A percentile compares a stretch with the other conserved stretches of the same genome.
Evolutionary conservation across 208 protist species (phyloP).

Genomic region (Acanthamoeba lenticulata): DNA sequence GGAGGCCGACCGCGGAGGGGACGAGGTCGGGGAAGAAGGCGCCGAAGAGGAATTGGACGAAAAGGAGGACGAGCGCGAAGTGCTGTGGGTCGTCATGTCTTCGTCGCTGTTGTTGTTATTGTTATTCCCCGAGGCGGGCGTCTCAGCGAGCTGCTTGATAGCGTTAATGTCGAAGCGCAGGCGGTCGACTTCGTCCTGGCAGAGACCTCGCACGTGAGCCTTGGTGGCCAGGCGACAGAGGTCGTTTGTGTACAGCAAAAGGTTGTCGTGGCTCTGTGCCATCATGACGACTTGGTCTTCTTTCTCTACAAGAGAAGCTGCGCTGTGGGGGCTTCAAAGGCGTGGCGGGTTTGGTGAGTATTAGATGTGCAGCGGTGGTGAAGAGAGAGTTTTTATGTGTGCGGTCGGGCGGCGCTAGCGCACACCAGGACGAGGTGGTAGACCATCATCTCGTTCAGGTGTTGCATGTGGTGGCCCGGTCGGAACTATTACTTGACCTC

Average conservation of each 20-base stretch:
- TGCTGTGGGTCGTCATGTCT: no score
- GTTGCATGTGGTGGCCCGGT: neutral
- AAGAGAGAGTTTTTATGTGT: no score
- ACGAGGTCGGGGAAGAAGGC: neutral
- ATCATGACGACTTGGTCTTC: no score
- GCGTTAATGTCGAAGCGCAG: neutral
- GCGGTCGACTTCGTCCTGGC: neutral
- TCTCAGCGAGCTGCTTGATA: neutral
- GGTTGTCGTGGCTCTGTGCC: neutral
- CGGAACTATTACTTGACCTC: neutral
- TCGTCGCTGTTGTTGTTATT: no score
- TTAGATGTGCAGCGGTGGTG: no score
- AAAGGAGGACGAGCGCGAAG: neutral
- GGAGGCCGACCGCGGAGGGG: neutral
- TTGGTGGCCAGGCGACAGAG: constrained; percentile 12
- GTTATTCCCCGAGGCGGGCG: no score
- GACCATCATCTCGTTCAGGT: neutral
- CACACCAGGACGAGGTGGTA: no score
- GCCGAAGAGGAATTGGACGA: neutral
- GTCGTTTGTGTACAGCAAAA: constrained; percentile 18
- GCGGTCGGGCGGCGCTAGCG: no score
- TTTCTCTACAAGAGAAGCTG: neutral
- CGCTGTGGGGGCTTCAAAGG: no score
- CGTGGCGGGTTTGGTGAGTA: no score
- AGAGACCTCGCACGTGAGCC: neutral